Base-by-base conservation (phyloP, 306 rosid genomes). In the Prunus campanulata region DNA sequence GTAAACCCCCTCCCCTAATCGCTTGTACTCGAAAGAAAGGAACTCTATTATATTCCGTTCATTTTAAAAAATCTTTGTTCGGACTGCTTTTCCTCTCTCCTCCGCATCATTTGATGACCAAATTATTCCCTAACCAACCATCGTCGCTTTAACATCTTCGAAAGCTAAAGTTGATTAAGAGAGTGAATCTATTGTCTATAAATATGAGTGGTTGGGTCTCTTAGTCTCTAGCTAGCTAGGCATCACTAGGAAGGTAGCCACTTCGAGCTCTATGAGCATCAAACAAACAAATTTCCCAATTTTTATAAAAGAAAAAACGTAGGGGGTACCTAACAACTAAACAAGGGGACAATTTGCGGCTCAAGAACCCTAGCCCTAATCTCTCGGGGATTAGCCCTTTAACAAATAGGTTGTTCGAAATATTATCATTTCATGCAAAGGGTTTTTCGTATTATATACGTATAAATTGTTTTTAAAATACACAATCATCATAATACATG, bases 291-390 rank as follows among this genome's bases (percentile, higher is more conserved):
- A 39, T 39, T 16, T 32, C 67, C 42, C 39, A 3, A 20, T 10
- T 32, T 29, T 18, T 15, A 15, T 19, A 13, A 2, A 7, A 56
- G 4, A 0, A 2, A 70, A 35, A 35, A 35, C 8, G 1, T 5
- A 35, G 2, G 8, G 42, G 42, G 42, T 35, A 35, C 42, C 42
- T 35, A 35, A 15, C 74, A 42, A 70, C 5, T 39, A 72, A 49
- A 72, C 77, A 57, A 57, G 18, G 47, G 76, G 49, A 20, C 52
- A 78, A 70, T 78, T 86, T 78, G 89, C 74, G 91, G 87, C 85
- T 88, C 86, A 78, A 85, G 87, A 90, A 85, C 74, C 86, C 87
- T 73, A 86, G 48, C 77, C 70, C 80, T 50, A 19, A 15, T 52
- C 39, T 20, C 75, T 70, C 46, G 42, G 32, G 20, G 47, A 30